Conservation (phyloP, 2,329 filamentous ascomycete species). For the Ophiostoma perfectum region DNA sequence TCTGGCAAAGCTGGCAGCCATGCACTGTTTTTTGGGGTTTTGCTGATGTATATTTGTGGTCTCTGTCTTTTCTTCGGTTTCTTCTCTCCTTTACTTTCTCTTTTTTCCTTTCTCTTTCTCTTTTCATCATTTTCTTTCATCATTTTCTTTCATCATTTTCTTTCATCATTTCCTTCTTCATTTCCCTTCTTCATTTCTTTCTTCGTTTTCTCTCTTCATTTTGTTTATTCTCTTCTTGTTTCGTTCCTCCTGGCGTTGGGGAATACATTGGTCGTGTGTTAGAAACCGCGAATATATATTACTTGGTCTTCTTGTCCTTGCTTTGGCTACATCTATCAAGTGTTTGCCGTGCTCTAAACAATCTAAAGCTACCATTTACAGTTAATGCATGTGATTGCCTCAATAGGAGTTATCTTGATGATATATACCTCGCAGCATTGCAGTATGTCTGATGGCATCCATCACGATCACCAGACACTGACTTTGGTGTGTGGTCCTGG, state of each 20-base stretch:
- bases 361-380: no score
- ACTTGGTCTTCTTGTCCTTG: not conserved
- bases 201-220: not conserved
- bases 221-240: not conserved
- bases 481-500: no score
- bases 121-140: not conserved
- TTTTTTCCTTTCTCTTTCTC: constrained; percentile 1
- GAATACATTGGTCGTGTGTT: not conserved
- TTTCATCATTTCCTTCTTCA: not conserved
- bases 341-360: no score
- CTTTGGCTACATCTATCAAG: not conserved
- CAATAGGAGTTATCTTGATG: no score
- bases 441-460: no score
- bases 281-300: not conserved
- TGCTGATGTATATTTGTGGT: no score
- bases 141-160: not conserved
- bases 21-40: not conserved
- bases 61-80: not conserved
- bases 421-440: no score
- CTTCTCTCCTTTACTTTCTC: not conserved
- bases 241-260: constrained; percentile 3
- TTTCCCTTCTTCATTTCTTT: not conserved
- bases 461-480: no score
- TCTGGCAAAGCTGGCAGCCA: not conserved
- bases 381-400: no score